phyloP scores from a whole-genome alignment of 2,329 filamentous ascomycete species.

The Nothophoma quercina region DNA sequence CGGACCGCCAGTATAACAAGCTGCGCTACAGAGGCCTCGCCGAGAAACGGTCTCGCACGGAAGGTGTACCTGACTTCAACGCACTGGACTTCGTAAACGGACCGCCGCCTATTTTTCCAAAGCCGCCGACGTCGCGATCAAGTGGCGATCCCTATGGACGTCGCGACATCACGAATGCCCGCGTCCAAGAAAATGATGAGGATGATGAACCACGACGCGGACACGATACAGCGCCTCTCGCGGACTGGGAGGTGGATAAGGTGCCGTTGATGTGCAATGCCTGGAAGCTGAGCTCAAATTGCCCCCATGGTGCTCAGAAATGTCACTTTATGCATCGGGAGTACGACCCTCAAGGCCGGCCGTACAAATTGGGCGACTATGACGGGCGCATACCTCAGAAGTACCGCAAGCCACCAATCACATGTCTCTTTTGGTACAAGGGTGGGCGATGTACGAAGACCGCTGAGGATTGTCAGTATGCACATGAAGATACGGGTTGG shows the following conservation, averaged over 20 bases:
- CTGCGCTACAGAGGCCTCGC: slow-evolving; percentile 27
- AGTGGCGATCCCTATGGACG: slow-evolving; percentile 33
- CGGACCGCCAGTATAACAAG: slow-evolving; percentile 27
- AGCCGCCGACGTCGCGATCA: background rate
- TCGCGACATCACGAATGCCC: slow-evolving; percentile 30
- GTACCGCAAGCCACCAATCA: slow-evolving; percentile 36
- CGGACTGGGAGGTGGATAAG: slow-evolving; percentile 36
- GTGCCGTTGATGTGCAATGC: slow-evolving; percentile 39
- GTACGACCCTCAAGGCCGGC: slow-evolving; percentile 25
- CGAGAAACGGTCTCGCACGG: slow-evolving; percentile 30
- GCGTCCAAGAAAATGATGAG: slow-evolving; percentile 16
- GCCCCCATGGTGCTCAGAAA: slow-evolving; percentile 21
- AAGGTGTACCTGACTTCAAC: slow-evolving; percentile 35
- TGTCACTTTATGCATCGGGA: slow-evolving; percentile 42
- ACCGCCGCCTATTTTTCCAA: slow-evolving; percentile 14
- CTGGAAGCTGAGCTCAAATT: slow-evolving; percentile 36
- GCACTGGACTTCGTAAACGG: slow-evolving; percentile 37
- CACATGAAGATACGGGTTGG: slow-evolving; percentile 42
- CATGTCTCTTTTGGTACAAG: slow-evolving; percentile 38
- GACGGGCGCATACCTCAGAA: slow-evolving; percentile 35
- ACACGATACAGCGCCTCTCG: slow-evolving; percentile 12
- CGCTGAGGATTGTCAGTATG: slow-evolving; percentile 33
- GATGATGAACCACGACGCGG: slow-evolving; percentile 11
- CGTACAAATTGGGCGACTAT: slow-evolving; percentile 22
- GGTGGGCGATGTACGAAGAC: slow-evolving; percentile 26